A percentile compares a stretch with the other conserved stretches of the same genome.
phyloP scores from a whole-genome alignment of 208 protist genomes.

The Crithidia sp. region DNA sequence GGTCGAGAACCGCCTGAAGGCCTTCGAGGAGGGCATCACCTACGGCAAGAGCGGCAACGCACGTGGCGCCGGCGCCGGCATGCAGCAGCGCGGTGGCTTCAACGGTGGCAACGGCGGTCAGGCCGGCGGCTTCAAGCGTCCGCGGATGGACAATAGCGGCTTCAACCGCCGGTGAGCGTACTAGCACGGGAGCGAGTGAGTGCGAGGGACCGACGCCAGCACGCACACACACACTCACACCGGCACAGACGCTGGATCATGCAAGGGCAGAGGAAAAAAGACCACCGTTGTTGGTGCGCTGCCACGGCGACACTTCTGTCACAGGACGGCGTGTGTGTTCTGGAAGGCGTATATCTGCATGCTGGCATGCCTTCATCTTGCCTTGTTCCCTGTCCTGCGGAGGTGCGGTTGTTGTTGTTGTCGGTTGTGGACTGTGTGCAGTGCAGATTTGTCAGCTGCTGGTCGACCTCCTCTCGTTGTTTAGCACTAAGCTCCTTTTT shows the following conservation, averaged over 20 bases:
- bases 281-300: too few relatives aligned
- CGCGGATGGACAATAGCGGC: constrained; percentile 41
- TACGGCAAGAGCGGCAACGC: constrained; percentile 91
- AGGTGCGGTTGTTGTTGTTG: not conserved
- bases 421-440: not conserved
- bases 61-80: constrained; percentile 63
- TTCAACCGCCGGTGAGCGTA: constrained; percentile 15
- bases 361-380: too few relatives aligned
- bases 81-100: constrained; percentile 66
- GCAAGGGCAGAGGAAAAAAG: not conserved
- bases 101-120: constrained; percentile 41
- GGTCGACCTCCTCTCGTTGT: not conserved
- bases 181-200: not conserved
- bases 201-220: too few relatives aligned
- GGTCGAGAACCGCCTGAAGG: constrained; percentile 88
- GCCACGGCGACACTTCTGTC: too few relatives aligned
- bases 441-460: not conserved
- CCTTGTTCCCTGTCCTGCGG: too few relatives aligned
- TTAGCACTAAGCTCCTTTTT: not conserved
- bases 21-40: constrained; percentile 90
- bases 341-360: not conserved
- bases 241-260: not conserved
- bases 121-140: constrained; percentile 59
- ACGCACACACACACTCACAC: too few relatives aligned
- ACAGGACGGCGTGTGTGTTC: not conserved